Evolutionary conservation across 306 rosid species (phyloP), one percentile per base, ranked within the genome.

Genomic region (Ceratonia siliqua): DNA sequence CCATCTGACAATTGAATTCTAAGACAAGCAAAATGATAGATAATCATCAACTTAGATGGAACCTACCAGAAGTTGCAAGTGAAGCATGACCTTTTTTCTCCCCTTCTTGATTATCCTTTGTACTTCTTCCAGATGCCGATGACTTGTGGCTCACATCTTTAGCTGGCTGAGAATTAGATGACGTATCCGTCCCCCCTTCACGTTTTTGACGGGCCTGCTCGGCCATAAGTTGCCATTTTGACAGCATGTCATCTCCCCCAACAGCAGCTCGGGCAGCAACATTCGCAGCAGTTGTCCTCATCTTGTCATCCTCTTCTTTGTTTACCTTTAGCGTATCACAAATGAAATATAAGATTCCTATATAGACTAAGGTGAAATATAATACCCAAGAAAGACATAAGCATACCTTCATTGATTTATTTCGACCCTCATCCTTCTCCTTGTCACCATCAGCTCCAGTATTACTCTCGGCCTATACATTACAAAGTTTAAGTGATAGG

Each of bases 251-350:
- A 75, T 91, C 94, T 76, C 97, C 97, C 83, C 98, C 97, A 72
- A 88, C 97, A 81, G 97, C 98, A 82, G 98, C 98, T 46, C 97
- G 96, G 9, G 97, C 98, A 68, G 98, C 96, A 80, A 94, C 96
- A 59, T 94, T 94, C 76, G 98, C 98, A 39, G 98, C 98, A 69
- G 89, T 94, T 64, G 97, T 83, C 88, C 97, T 86, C 97, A 94
- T 89, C 83, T 94, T 94, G 81, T 91, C 97, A 72, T 94, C 97
- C 76, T 85, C 97, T 78, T 91, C 98, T 82, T 87, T 89, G 86
- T 91, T 89, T 67, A 49, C 86, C 92, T 88, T 33, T 38, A 62
- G 64, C 78, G 36, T 42, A 81, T 58, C 12, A 69, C 21, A 73
- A 57, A 64, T 73, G 46, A 66, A 72, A 22, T 25, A 67, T 8